These are phyloP conservation scores for Triadica sebifera DNA, from an alignment of 345 rosid species.

Conservation along the genomic window DNA sequence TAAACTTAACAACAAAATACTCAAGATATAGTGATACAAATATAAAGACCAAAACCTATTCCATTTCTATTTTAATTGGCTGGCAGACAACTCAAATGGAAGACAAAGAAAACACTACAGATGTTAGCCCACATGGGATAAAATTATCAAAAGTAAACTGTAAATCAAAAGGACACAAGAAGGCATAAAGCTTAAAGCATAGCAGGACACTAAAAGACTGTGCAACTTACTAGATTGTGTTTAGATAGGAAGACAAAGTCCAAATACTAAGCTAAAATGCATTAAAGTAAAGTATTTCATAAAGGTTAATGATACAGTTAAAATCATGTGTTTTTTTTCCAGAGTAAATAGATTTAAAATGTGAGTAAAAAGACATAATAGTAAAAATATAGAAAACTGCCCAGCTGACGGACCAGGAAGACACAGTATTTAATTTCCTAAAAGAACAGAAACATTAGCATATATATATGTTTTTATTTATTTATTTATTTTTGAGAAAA, in stretches of 20 bases:
- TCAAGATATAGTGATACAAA: neutral
- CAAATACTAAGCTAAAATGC: neutral
- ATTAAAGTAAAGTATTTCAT: neutral
- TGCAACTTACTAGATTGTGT: slow-evolving; percentile 1
- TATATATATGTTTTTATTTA: neutral
- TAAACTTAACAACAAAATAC: neutral
- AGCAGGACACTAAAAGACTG: neutral
- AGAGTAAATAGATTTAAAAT: neutral
- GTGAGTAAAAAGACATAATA: neutral
- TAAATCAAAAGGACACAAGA: slow-evolving; percentile 11
- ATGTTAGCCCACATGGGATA: neutral
- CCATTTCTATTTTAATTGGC: slow-evolving; percentile 11
- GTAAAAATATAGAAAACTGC: neutral
- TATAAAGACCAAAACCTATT: slow-evolving; percentile 6
- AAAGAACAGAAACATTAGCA: neutral
- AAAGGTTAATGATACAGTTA: slow-evolving; percentile 1
- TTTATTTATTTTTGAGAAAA: neutral
- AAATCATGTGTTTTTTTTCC: neutral
- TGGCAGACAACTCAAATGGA: slow-evolving; percentile 9
- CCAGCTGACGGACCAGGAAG: slow-evolving; percentile 4
- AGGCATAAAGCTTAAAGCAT: neutral
- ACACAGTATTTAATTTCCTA: neutral
- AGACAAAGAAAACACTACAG: slow-evolving; percentile 17
- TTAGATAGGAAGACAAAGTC: neutral
- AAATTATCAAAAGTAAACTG: neutral